Evolutionary conservation across 495 filamentous ascomycete species (phyloP).

Genomic region (Xylaria curta): DNA sequence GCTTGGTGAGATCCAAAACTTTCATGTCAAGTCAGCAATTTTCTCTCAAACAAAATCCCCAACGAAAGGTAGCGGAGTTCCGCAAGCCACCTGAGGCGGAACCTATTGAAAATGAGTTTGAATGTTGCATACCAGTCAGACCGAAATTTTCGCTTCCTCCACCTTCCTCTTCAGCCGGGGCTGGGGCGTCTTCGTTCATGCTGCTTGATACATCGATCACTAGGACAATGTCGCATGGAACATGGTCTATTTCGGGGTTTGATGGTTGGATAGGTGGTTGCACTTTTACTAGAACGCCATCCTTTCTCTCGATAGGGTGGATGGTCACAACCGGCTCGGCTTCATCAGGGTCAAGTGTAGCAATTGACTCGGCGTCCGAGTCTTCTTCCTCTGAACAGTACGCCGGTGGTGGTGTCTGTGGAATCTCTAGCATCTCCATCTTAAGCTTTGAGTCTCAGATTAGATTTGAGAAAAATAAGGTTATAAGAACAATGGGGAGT

Average conservation of each 20-base stretch:
- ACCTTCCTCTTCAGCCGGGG: slow-evolving; percentile 36
- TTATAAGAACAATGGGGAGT: neutral
- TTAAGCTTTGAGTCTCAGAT: neutral
- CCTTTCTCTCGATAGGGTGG: slow-evolving; percentile 36
- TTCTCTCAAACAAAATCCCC: neutral
- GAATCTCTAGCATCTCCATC: neutral
- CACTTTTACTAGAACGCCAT: slow-evolving; percentile 48
- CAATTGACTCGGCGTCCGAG: neutral
- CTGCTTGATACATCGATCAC: slow-evolving; percentile 55
- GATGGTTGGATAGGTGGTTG: slow-evolving; percentile 43
- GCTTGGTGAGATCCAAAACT: slow-evolving; percentile 53
- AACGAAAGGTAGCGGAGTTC: neutral
- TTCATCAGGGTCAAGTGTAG: neutral
- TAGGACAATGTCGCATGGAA: slow-evolving; percentile 54
- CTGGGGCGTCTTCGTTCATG: slow-evolving; percentile 45
- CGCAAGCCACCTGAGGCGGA: neutral
- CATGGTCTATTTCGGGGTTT: slow-evolving; percentile 30
- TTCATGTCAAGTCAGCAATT: slow-evolving; percentile 1
- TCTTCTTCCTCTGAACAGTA: neutral
- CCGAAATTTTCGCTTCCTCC: slow-evolving; percentile 40
- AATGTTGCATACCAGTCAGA: slow-evolving; percentile 32
- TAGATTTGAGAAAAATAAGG: no score
- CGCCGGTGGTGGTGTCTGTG: neutral
- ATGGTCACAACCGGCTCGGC: slow-evolving; percentile 35
- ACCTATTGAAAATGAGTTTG: neutral